Evolutionary conservation across 768 basidiomycete species (phyloP).

Genomic region (Amanita muscaria): DNA sequence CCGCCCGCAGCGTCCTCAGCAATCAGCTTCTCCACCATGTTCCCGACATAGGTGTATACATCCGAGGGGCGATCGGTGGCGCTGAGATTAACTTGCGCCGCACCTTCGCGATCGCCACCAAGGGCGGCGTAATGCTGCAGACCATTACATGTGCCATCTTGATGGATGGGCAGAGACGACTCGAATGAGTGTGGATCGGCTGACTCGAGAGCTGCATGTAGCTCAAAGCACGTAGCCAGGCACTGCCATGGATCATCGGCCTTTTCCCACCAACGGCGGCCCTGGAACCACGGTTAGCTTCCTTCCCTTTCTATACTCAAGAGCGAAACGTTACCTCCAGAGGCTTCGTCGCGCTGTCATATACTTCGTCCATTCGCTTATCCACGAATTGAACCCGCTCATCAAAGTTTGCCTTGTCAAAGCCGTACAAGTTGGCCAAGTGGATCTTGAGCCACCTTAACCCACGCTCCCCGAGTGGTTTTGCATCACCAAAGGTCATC

Average conservation of each 20-base stretch:
- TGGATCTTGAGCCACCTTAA: slow-evolving; percentile 95
- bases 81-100: slow-evolving; percentile 85
- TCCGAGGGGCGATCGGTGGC: slow-evolving; percentile 84
- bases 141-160: slow-evolving; percentile 98
- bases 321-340: slow-evolving; percentile 42
- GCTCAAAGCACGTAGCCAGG: slow-evolving; percentile 85
- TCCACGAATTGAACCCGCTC: slow-evolving; percentile 80
- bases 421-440: slow-evolving; percentile 86
- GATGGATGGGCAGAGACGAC: slow-evolving; percentile 84
- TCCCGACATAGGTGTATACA: slow-evolving; percentile 88
- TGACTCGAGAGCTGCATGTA: slow-evolving; percentile 71
- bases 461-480: slow-evolving; percentile 76
- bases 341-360: slow-evolving; percentile 76
- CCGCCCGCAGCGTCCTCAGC: slow-evolving; percentile 45
- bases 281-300: slow-evolving; percentile 30
- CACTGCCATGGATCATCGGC: slow-evolving; percentile 99
- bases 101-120: slow-evolving; percentile 85
- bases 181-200: slow-evolving; percentile 51
- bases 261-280: slow-evolving; percentile 76
- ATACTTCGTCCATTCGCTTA: slow-evolving; percentile 65
- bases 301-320: slow-evolving; percentile 1
- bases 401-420: slow-evolving; percentile 89
- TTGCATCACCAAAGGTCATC: slow-evolving; percentile 71
- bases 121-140: slow-evolving; percentile 98
- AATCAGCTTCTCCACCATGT: slow-evolving; percentile 71